phyloP scores from a whole-genome alignment of 805 yeast species.

The Blastobotrys peoriensis region DNA sequence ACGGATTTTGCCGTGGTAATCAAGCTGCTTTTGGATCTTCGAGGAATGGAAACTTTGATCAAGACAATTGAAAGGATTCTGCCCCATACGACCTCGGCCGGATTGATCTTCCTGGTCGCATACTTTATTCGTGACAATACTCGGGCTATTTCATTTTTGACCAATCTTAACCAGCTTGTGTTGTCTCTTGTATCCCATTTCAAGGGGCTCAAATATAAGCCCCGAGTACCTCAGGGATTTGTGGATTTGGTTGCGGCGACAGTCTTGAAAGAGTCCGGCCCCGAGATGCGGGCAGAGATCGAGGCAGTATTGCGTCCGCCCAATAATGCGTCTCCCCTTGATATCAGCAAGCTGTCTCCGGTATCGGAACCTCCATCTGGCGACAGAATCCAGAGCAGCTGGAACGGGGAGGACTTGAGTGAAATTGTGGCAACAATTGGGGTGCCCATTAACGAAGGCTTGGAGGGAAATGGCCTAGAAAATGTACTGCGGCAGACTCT shows the following conservation, averaged over 20 bases:
- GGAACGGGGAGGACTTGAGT: not conserved
- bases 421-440: not conserved
- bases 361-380: conserved; percentile 19
- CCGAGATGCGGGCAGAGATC: conserved; percentile 18
- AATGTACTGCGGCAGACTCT: not conserved
- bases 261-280: not conserved
- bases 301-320: conserved; percentile 18
- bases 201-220: conserved; percentile 13
- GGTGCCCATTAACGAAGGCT: not conserved
- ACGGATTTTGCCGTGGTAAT: conserved; percentile 16
- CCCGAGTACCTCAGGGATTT: conserved; percentile 19
- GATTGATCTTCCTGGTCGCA: not conserved
- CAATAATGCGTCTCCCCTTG: conserved; percentile 13
- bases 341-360: conserved; percentile 22
- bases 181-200: conserved; percentile 7
- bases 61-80: not conserved
- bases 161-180: not conserved
- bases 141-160: not conserved
- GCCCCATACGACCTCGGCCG: not conserved
- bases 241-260: conserved; percentile 21
- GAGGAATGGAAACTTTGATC: not conserved
- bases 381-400: conserved; percentile 1
- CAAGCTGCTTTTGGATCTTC: conserved; percentile 11
- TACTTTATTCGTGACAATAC: not conserved
- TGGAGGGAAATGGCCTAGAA: not conserved